Conservation (phyloP, 163 green algal genomes). For the Chlamydomonas reinhardtii region DNA sequence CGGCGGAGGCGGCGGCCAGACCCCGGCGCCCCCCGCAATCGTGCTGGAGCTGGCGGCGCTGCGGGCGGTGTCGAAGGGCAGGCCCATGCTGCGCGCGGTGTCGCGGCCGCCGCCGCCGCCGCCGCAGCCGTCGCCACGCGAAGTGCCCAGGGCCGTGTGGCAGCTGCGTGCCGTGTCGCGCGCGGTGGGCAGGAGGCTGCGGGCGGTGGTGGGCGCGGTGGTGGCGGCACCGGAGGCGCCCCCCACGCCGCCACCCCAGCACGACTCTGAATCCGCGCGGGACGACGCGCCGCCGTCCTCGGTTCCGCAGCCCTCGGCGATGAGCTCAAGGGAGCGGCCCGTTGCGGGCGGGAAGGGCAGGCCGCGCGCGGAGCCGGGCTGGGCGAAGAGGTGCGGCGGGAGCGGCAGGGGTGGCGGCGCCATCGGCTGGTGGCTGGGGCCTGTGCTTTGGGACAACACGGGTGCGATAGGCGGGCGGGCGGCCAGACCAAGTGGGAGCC, state of each 20-base stretch:
- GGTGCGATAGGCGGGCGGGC: not conserved
- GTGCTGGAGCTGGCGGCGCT: conserved; percentile 19
- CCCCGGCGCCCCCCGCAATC: not conserved
- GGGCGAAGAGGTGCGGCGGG: not conserved
- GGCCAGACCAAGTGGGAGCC: conserved; percentile 18
- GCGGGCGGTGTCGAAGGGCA: conserved; percentile 26
- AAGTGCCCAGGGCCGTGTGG: not conserved
- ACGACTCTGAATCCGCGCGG: not conserved
- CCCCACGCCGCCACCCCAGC: not conserved
- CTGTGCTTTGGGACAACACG: not conserved
- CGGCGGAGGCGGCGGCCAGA: conserved; percentile 27
- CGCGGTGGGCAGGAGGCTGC: not conserved
- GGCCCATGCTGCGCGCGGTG: conserved; percentile 7
- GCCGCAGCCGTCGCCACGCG: too few relatives aligned
- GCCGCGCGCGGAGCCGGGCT: too few relatives aligned
- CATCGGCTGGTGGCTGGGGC: not conserved
- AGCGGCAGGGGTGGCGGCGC: not conserved
- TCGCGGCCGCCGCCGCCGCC: not conserved
- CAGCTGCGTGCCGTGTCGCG: not conserved
- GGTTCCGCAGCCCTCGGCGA: conserved; percentile 10
- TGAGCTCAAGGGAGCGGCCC: conserved; percentile 32
- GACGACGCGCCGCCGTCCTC: conserved; percentile 4
- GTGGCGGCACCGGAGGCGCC: not conserved
- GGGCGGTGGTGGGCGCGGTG: conserved; percentile 23
- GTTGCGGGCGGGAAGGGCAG: not conserved